These are phyloP conservation scores for Pythium sukuiense DNA, from an alignment of 352 stramenopile species.

Conservation along the genomic window DNA sequence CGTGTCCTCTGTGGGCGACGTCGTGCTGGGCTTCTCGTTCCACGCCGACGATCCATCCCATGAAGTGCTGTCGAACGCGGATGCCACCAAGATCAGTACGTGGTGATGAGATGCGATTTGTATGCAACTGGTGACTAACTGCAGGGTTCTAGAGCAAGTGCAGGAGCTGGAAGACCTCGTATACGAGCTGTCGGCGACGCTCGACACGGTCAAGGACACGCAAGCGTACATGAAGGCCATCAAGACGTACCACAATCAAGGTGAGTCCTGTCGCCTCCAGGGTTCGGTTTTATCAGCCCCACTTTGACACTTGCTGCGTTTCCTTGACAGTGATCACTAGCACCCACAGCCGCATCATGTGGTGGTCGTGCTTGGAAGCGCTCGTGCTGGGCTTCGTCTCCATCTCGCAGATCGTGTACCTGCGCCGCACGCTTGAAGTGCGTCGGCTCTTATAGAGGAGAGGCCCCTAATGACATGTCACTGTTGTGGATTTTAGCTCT, in stretches of 20 bases:
- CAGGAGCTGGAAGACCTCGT: slow-evolving; percentile 87
- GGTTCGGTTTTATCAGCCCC: background rate
- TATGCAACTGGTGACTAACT: background rate
- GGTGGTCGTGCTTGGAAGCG: slow-evolving; percentile 81
- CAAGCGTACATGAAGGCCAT: slow-evolving; percentile 88
- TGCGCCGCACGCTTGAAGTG: slow-evolving; percentile 83
- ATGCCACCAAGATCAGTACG: slow-evolving; percentile 88
- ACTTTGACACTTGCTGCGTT: background rate
- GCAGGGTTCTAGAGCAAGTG: slow-evolving; percentile 60
- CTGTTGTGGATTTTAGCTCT: slow-evolving; percentile 12
- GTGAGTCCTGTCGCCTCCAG: slow-evolving; percentile 25
- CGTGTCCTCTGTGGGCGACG: slow-evolving; percentile 51
- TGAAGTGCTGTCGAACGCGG: slow-evolving; percentile 86
- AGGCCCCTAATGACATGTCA: slow-evolving; percentile 19
- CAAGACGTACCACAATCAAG: slow-evolving; percentile 71
- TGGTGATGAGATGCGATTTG: slow-evolving; percentile 8
- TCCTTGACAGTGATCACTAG: slow-evolving; percentile 66
- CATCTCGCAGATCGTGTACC: slow-evolving; percentile 82
- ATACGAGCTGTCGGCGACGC: slow-evolving; percentile 80
- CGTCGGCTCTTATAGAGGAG: slow-evolving; percentile 69
- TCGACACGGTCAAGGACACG: slow-evolving; percentile 88
- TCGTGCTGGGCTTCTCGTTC: slow-evolving; percentile 86
- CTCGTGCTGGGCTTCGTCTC: slow-evolving; percentile 66
- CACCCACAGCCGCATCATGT: slow-evolving; percentile 81
- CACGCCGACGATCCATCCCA: slow-evolving; percentile 82